Evolutionary conservation across 1,284 basidiomycete species (phyloP).

Genomic region (Cryptococcus sp.): DNA sequence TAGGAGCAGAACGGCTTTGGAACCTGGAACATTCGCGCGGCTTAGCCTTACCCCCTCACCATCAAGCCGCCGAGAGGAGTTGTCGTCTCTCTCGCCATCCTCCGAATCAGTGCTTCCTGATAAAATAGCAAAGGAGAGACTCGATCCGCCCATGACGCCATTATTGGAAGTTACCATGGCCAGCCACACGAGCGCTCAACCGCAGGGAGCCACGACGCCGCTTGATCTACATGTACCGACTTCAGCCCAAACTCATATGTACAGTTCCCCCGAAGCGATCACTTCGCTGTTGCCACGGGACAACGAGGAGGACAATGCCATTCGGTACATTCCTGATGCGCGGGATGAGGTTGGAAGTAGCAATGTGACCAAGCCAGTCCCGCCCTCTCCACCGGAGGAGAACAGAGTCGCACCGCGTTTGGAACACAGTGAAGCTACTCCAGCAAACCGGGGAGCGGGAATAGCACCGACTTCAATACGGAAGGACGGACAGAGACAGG

Average conservation of each 20-base stretch:
- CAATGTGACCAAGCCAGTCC: too few species aligned
- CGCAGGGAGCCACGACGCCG: neutral
- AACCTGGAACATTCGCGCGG: too few species aligned
- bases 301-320: too few species aligned
- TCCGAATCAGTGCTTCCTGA: too few species aligned
- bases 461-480: neutral
- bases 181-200: too few species aligned
- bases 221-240: neutral
- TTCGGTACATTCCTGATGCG: neutral
- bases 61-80: neutral
- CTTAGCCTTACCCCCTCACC: slow-evolving; percentile 3
- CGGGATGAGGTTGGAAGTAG: neutral
- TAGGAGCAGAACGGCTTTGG: too few species aligned
- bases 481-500: neutral
- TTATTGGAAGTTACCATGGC: slow-evolving; percentile 5
- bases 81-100: too few species aligned
- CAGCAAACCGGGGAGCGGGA: neutral
- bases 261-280: neutral
- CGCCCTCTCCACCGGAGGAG: too few species aligned
- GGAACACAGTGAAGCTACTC: too few species aligned
- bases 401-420: too few species aligned
- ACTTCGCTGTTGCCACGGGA: neutral
- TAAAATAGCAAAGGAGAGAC: neutral
- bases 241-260: neutral
- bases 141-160: slow-evolving; percentile 7